Percentiles rank a stretch among this genome's conserved stretches.
Conservation (phyloP, 257 asterid species). For the Nicotiana noctiflora region DNA sequence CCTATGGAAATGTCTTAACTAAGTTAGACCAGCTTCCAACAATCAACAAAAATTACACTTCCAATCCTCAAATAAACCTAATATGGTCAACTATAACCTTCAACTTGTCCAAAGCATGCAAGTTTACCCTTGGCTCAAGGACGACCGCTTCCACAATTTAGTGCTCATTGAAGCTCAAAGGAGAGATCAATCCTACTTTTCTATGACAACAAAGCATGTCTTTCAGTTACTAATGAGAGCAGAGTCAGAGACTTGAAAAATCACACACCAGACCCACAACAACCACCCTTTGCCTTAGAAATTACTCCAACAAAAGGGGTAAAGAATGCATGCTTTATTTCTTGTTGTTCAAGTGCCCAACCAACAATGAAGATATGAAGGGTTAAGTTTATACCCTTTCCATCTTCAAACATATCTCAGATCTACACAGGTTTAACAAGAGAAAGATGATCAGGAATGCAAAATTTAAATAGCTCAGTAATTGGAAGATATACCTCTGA, state of each 20-base stretch:
- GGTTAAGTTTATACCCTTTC: not conserved
- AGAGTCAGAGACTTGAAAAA: not conserved
- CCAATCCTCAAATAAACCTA: not conserved
- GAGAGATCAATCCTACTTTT: not conserved
- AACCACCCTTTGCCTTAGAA: not conserved
- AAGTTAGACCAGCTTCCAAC: not conserved
- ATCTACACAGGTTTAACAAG: not conserved
- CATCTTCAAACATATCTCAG: not conserved
- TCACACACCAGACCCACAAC: not conserved
- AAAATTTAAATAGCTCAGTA: not conserved
- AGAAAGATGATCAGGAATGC: not conserved
- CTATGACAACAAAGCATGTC: not conserved
- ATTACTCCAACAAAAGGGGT: not conserved
- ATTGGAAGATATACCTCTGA: conserved; percentile 52
- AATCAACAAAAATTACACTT: not conserved
- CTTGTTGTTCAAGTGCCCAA: not conserved
- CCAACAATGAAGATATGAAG: not conserved
- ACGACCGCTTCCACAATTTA: not conserved
- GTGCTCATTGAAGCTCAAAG: not conserved
- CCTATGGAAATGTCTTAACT: not conserved
- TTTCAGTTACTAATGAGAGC: not conserved
- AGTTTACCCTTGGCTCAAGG: not conserved
- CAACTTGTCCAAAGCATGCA: not conserved
- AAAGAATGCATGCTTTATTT: not conserved
- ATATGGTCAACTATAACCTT: not conserved